phyloP scores from a whole-genome alignment of 140 eudicot species.

The Bidens hawaiensis region DNA sequence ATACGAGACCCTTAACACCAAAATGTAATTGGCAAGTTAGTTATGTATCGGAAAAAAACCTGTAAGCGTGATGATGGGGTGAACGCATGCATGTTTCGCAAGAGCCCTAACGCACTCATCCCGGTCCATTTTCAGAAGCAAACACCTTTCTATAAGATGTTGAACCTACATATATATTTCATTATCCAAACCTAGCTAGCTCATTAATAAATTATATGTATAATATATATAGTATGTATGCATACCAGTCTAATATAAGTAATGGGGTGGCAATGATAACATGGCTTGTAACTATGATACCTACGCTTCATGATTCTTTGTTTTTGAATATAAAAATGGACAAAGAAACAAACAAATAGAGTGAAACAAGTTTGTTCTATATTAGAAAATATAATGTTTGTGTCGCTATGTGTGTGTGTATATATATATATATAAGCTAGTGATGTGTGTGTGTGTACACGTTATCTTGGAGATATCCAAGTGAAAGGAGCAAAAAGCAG shows the following conservation, averaged over 20 bases:
- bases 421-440: background rate
- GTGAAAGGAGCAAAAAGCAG: slow-evolving; percentile 77
- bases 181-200: too few relatives aligned
- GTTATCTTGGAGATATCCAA: slow-evolving; percentile 65
- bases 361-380: slow-evolving; percentile 1
- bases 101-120: slow-evolving; percentile 61
- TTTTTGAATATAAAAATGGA: slow-evolving; percentile 9
- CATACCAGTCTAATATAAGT: slow-evolving; percentile 70
- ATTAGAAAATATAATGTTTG: background rate
- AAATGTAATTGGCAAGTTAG: background rate
- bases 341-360: slow-evolving; percentile 32
- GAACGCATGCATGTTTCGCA: slow-evolving; percentile 56
- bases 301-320: slow-evolving; percentile 25
- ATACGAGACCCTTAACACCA: too few relatives aligned
- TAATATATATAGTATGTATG: background rate
- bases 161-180: slow-evolving; percentile 45
- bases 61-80: slow-evolving; percentile 55
- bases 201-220: background rate
- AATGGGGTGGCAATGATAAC: slow-evolving; percentile 77
- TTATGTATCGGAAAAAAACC: slow-evolving; percentile 27
- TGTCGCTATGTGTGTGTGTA: background rate
- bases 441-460: background rate
- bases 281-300: slow-evolving; percentile 30
- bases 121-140: slow-evolving; percentile 58
- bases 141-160: slow-evolving; percentile 75